Base-by-base conservation (phyloP, 306 rosid species). In the Dryas alaskensis region DNA sequence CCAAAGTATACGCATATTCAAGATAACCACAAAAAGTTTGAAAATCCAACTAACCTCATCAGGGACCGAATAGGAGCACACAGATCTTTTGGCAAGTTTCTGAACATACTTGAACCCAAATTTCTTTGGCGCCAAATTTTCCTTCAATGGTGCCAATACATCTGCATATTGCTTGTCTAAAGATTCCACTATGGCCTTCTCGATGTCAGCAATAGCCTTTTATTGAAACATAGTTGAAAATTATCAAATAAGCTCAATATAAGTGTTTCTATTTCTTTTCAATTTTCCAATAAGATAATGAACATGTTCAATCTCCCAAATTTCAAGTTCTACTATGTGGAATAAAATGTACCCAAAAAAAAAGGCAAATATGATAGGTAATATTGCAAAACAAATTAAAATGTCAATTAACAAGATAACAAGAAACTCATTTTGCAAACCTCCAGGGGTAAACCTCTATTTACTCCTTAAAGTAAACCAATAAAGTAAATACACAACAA, bases 71-170 rank as follows among this genome's bases (percentile, higher is more conserved):
- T 95, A 95, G 12, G 93, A 69, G 52, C 80, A 79, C 31, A 84
- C 79, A 65, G 89, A 69, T 66, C 97, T 87, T 82, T 92, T 95
- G 78, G 99, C 81, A 78, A 95, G 98, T 79, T 88, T 95, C 79
- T 95, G 99, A 76, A 95, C 96, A 85, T 95, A 92, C 83, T 92
- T 92, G 60, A 95, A 88, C 74, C 99, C 99, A 67, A 95, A 95
- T 55, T 92, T 95, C 86, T 88, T 95, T n/a, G 99, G 97, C 53
- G 82, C 66, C 81, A 92, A 73, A 82, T 86, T 88, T 65, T 95
- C 99, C 86, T 92, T 95, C 55, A 95, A 82, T 47, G 99, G 97
- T 47, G 97, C 67, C 77, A 95, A 81, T 43, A 95, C 93, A 82
- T 92, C 99, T 11, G 97, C 97, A 81, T 95, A 95, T 67, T 92